Evolutionary conservation across 495 filamentous ascomycete species (phyloP), one percentile per base, ranked within the genome.

Genomic region (Trichoderma asperelloides): DNA sequence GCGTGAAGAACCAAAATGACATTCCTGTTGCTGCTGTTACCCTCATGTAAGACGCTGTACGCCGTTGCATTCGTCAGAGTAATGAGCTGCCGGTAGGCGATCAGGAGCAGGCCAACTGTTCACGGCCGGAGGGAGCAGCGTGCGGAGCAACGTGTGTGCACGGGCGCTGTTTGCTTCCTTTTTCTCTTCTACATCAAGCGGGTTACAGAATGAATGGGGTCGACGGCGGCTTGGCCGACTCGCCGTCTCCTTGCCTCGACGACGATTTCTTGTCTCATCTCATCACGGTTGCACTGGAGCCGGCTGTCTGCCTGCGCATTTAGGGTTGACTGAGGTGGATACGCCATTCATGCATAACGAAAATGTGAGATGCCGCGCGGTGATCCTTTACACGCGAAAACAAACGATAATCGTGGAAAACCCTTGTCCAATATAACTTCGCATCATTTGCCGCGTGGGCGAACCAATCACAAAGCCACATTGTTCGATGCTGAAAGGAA

Each of bases 81-180:
- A 30, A 30, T 30, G 55, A 60, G 55, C 55, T 60, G 55, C 28
- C 23, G 55, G 23, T 27, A 60, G 55, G 55, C 55, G 55, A 60
- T 13, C 23, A 21, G 25, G 23, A 30, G 16, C 12, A 28, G 11
- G 12, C 27, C 55, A 13, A 27, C 23, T 28, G n/a, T 13, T 60
- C 55, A 15, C 28, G 11, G 11, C 23, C 13, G 55, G 55, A 21
- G 7, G 55, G 27, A 60, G 55, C 27, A 60, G 11, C 49, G 23
- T 25, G 27, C 55, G 27, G 55, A 60, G 55, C 55, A 30, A 30
- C 13, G 55, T 11, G 25, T 25, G 55, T 30, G 55, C 55, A 60
- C 55, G 55, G 55, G 12, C 55, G 12, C 28, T 60, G 55, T 60
- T 60, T 60, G 55, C 55, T 60, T 30, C 47, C 47, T 51, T 25